Base-by-base conservation (phyloP, 1,284 basidiomycete genomes). In the Ustilago cynodontis region DNA sequence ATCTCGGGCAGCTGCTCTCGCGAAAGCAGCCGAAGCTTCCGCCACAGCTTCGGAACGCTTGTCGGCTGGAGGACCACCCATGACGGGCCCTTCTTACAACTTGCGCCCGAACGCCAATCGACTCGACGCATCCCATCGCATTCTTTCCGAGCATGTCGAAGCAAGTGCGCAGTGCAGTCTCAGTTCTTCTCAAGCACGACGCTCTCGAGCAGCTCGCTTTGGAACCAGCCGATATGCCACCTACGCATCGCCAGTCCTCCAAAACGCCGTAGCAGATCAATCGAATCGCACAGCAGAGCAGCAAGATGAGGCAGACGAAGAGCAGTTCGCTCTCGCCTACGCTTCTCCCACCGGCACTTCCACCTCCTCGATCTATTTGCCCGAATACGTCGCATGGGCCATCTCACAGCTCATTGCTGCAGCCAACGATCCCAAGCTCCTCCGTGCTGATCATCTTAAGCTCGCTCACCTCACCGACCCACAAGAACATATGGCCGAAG, bases 301-400 rank as follows among this genome's bases (percentile, higher is more conserved):
- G 16, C 58, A 65, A 24, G 54, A 64, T 13, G 70, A 67, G 20
- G 54, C 55, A 2, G 59, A 64, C 16, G 70, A 67, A 22, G 59
- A 64, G 14, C 59, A 68, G 28, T 33, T 66, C 39, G 58, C 56
- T 16, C 58, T 67, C 2, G 29, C 49, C 2, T 75, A 75, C 26
- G 67, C 72, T 31, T 55, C 72, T 13, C 64, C 67, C 8, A 67
- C 67, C 7, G 64, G 72, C 18, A 66, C 60, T 2, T 75, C 72
- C 1, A 68, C 65, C 1, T 65, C 66, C 14, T 70, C 68, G 2
- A 73, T 77, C 18, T 65, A 73, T 28, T 37, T 77, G 14, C 75
- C 75, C 28, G 67, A 73, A 22, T 77, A 73, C 50, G 75, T 77
- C 22, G 59, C 57, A 10, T 73, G 75, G 71, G 75, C 70, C 18